These are phyloP conservation scores for Aspergillus bombycis DNA, from an alignment of 2,329 filamentous ascomycete genomes.

Conservation along the genomic window DNA sequence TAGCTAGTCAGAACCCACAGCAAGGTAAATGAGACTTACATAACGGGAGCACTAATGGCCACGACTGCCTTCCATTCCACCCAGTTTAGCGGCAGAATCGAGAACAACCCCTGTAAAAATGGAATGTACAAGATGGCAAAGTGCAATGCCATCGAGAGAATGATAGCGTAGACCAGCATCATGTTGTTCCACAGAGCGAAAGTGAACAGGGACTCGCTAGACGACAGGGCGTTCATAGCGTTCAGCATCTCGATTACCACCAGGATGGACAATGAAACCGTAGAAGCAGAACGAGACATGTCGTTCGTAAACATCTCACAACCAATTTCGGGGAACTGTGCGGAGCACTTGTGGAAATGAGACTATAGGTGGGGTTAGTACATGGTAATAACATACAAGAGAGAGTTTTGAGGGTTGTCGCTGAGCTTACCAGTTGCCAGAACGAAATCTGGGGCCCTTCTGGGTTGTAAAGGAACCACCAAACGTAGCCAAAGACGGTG, in stretches of 20 bases:
- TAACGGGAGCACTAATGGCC: constrained; percentile 84
- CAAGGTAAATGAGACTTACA: constrained; percentile 62
- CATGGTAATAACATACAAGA: constrained; percentile 12
- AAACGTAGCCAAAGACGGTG: constrained; percentile 96
- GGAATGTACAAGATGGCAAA: constrained; percentile 93
- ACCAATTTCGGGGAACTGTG: constrained; percentile 84
- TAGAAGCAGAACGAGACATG: constrained; percentile 86
- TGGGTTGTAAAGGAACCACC: constrained; percentile 98
- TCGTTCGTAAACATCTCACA: constrained; percentile 90
- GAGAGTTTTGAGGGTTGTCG: background rate
- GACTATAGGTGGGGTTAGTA: constrained; percentile 46
- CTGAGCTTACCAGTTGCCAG: constrained; percentile 68
- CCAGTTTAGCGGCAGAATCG: constrained; percentile 83
- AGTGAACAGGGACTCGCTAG: constrained; percentile 89
- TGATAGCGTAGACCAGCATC: constrained; percentile 95
- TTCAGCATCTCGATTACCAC: constrained; percentile 99
- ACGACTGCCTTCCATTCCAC: constrained; percentile 92
- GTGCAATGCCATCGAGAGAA: constrained; percentile 89
- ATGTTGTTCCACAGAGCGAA: constrained; percentile 98
- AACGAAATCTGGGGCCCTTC: constrained; percentile 90
- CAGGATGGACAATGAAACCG: constrained; percentile 84
- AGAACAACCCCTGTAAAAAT: constrained; percentile 84
- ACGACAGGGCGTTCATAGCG: constrained; percentile 96
- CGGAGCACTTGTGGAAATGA: constrained; percentile 90
- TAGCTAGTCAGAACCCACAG: constrained; percentile 15